Percentiles rank a stretch among this genome's conserved stretches.
Conservation (phyloP, 2,329 filamentous ascomycete species). For the Scedosporium apiospermum region DNA sequence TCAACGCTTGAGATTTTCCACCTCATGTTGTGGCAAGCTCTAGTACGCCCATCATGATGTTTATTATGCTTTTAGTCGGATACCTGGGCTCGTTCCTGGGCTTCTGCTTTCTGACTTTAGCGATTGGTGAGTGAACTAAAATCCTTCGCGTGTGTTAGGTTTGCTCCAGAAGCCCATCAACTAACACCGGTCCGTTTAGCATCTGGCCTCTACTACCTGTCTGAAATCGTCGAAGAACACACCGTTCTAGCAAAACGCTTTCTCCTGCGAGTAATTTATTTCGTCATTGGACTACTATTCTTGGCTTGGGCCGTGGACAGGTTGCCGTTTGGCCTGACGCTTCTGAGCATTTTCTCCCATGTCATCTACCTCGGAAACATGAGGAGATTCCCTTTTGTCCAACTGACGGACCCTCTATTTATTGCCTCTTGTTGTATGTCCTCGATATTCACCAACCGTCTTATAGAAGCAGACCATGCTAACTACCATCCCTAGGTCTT, state of each 20-base stretch:
- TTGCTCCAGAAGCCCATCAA: background rate
- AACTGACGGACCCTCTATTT: constrained; percentile 80
- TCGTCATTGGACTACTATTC: constrained; percentile 63
- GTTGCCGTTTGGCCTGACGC: constrained; percentile 68
- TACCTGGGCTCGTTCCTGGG: constrained; percentile 80
- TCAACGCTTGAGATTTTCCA: background rate
- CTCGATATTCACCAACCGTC: background rate
- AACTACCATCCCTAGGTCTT: constrained; percentile 43
- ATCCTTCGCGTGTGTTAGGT: background rate
- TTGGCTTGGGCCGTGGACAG: constrained; percentile 72
- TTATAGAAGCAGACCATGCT: background rate
- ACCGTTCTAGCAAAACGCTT: constrained; percentile 85
- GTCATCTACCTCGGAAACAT: constrained; percentile 84
- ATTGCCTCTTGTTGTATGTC: constrained; percentile 66
- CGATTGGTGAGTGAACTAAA: constrained; percentile 56
- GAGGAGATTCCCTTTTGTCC: constrained; percentile 63
- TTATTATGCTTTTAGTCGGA: constrained; percentile 87
- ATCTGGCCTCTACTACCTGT: constrained; percentile 97
- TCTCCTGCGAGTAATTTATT: constrained; percentile 78
- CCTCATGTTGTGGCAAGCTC: constrained; percentile 9
- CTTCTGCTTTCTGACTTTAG: constrained; percentile 88
- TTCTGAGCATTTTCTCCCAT: constrained; percentile 72
- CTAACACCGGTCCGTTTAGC: constrained; percentile 33
- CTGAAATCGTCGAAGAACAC: constrained; percentile 95
- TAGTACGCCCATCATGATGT: constrained; percentile 51